Percentiles rank a stretch among this genome's conserved stretches.
phyloP scores from a whole-genome alignment of 345 rosid genomes.

The Ceriops zippeliana region DNA sequence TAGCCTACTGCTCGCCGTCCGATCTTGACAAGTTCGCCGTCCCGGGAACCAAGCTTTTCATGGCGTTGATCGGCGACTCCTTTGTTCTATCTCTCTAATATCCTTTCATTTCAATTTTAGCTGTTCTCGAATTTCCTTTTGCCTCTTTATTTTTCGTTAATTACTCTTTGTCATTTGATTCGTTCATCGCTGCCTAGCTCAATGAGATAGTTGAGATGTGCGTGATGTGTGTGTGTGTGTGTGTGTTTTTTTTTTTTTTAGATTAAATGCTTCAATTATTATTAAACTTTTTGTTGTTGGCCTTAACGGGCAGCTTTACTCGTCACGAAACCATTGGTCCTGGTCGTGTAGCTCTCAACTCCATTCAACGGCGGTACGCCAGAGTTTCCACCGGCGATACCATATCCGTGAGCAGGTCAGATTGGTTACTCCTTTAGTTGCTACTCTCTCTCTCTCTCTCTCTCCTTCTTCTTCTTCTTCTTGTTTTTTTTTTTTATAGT shows the following conservation, averaged over 20 bases:
- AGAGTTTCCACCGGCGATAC: slow-evolving; percentile 82
- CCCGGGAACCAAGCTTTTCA: slow-evolving; percentile 67
- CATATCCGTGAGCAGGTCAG: slow-evolving; percentile 64
- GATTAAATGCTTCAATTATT: no score
- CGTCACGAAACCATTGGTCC: slow-evolving; percentile 60
- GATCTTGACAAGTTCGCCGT: slow-evolving; percentile 80
- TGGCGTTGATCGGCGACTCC: slow-evolving; percentile 55
- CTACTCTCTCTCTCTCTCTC: neutral
- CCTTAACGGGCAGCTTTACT: slow-evolving; percentile 59
- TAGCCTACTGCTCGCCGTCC: slow-evolving; percentile 80
- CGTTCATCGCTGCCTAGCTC: no score
- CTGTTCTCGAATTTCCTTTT: neutral
- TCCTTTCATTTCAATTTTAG: slow-evolving; percentile 40
- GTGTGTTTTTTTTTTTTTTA: neutral
- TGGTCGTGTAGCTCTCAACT: slow-evolving; percentile 71
- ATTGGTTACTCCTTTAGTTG: neutral
- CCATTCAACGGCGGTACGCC: slow-evolving; percentile 80
- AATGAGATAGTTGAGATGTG: neutral
- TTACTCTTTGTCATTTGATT: neutral
- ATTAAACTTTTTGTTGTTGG: slow-evolving; percentile 8
- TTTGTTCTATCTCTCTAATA: slow-evolving; percentile 75
- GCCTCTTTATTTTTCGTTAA: neutral
- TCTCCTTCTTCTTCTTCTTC: neutral
- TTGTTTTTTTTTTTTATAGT: neutral
- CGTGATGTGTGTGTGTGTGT: neutral